These are phyloP conservation scores for Alisma plantagoaquatica DNA, from an alignment of 106 monocot species.

Conservation along the genomic window DNA sequence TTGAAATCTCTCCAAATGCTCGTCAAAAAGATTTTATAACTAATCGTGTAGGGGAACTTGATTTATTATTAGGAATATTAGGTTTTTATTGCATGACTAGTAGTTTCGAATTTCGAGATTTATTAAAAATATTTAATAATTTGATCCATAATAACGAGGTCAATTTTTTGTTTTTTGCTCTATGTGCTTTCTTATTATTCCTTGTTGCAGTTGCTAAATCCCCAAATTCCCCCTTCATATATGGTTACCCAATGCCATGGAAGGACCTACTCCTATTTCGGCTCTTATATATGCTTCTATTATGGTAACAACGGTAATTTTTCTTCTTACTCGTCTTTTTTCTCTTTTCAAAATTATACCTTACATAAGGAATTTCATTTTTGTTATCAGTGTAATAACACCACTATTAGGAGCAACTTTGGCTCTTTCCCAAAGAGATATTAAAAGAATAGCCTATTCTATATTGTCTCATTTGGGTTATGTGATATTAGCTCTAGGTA, in stretches of 20 bases:
- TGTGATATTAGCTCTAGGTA: slow-evolving; percentile 22
- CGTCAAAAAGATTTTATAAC: background rate
- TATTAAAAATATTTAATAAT: slow-evolving; percentile 12
- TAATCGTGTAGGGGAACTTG: background rate
- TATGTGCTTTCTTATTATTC: slow-evolving; percentile 1
- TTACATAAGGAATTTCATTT: slow-evolving; percentile 18
- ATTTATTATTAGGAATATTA: background rate
- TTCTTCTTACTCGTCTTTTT: slow-evolving; percentile 14
- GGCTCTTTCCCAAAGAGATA: slow-evolving; percentile 19
- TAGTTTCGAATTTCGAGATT: slow-evolving; percentile 7
- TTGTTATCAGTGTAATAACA: slow-evolving; percentile 13
- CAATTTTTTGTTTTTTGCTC: slow-evolving; percentile 10
- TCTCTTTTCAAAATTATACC: slow-evolving; percentile 15
- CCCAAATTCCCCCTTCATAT: slow-evolving; percentile 7
- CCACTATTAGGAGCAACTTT: slow-evolving; percentile 20
- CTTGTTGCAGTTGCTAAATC: slow-evolving; percentile 5
- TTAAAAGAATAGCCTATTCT: slow-evolving; percentile 22
- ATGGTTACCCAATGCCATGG: slow-evolving; percentile 11
- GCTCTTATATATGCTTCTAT: slow-evolving; percentile 15
- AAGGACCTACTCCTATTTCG: slow-evolving; percentile 8
- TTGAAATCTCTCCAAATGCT: background rate
- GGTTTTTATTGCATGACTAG: slow-evolving; percentile 10
- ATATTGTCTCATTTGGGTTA: slow-evolving; percentile 21
- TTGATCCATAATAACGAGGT: slow-evolving; percentile 4
- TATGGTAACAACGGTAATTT: slow-evolving; percentile 17